phyloP scores from a whole-genome alignment of 2,329 filamentous ascomycete species.

The Diaporthe caulivora region DNA sequence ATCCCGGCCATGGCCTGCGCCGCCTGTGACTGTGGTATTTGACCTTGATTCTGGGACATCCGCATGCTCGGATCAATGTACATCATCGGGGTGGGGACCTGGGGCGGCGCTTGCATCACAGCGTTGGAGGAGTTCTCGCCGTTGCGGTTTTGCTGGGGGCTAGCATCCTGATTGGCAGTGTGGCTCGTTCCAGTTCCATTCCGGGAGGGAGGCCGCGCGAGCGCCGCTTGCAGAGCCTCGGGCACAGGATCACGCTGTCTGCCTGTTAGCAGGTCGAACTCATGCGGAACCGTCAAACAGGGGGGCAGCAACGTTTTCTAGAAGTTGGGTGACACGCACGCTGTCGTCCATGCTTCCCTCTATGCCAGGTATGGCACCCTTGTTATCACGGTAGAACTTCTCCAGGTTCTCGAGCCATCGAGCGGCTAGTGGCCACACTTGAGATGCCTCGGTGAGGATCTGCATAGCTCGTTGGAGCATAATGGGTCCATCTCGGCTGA shows the following conservation, averaged over 20 bases:
- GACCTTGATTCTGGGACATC: slow-evolving; percentile 36
- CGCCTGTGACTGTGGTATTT: slow-evolving; percentile 40
- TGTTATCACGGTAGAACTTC: slow-evolving; percentile 59
- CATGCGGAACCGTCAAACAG: slow-evolving; percentile 39
- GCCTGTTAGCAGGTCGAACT: slow-evolving; percentile 42
- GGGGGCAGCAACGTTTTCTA: slow-evolving; percentile 33
- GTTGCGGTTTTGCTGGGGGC: slow-evolving; percentile 32
- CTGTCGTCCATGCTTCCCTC: slow-evolving; percentile 66
- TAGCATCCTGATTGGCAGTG: slow-evolving; percentile 9
- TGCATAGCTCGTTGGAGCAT: slow-evolving; percentile 61
- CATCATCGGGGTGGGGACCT: slow-evolving; percentile 39
- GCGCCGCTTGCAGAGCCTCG: slow-evolving; percentile 44
- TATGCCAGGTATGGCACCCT: slow-evolving; percentile 52
- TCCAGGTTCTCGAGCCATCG: slow-evolving; percentile 65
- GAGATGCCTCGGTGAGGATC: slow-evolving; percentile 62
- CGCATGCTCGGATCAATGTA: slow-evolving; percentile 45
- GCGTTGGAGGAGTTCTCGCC: slow-evolving; percentile 32
- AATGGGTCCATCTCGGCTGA: slow-evolving; percentile 55
- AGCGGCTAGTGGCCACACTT: slow-evolving; percentile 65
- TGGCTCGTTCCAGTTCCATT: slow-evolving; percentile 35
- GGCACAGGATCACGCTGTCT: slow-evolving; percentile 47
- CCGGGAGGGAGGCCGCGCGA: slow-evolving; percentile 22
- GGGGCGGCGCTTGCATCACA: slow-evolving; percentile 42
- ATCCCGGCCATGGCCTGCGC: slow-evolving; percentile 41
- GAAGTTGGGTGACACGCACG: slow-evolving; percentile 45